phyloP scores from a whole-genome alignment of 225 moss, liverwort and hornwort genomes.

The Physcomitrium patens region DNA sequence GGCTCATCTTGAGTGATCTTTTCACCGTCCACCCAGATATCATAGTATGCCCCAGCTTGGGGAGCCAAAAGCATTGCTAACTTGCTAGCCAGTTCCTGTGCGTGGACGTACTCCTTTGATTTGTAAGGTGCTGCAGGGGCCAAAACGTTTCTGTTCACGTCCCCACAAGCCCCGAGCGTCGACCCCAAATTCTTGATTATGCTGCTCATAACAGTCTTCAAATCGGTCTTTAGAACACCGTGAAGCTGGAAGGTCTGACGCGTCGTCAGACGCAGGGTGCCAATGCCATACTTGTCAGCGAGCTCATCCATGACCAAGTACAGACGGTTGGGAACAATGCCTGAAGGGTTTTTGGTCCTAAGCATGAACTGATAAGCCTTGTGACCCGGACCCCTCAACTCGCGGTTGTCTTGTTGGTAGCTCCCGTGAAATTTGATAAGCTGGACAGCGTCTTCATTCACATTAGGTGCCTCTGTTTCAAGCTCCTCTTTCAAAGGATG shows the following conservation, averaged over 20 bases:
- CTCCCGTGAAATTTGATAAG: conserved; percentile 98
- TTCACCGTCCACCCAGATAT: conserved; percentile 92
- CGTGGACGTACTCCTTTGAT: conserved; percentile 71
- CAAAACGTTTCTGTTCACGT: conserved; percentile 88
- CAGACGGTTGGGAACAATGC: conserved; percentile 78
- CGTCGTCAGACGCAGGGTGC: conserved; percentile 90
- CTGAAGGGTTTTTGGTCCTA: conserved; percentile 91
- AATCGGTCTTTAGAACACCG: conserved; percentile 77
- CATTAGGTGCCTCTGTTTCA: conserved; percentile 72
- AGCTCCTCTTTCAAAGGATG: conserved; percentile 78
- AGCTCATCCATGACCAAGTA: conserved; percentile 91
- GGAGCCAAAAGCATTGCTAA: conserved; percentile 77
- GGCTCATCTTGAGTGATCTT: conserved; percentile 74
- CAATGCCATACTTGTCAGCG: conserved; percentile 85
- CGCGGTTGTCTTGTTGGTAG: conserved; percentile 92
- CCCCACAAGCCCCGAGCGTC: conserved; percentile 91
- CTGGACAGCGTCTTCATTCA: conserved; percentile 85
- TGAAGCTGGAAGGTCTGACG: conserved; percentile 97
- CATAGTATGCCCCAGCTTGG: conserved; percentile 92
- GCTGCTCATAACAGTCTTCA: conserved; percentile 86
- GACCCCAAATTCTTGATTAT: conserved; percentile 85
- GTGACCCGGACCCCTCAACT: conserved; percentile 53
- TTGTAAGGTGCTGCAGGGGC: conserved; percentile 85
- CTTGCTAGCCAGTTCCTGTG: conserved; percentile 85
- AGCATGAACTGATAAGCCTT: conserved; percentile 97